Evolutionary conservation across 192 early-diverging fungal species (phyloP).

Genomic region (Backusella parvicylindrica): DNA sequence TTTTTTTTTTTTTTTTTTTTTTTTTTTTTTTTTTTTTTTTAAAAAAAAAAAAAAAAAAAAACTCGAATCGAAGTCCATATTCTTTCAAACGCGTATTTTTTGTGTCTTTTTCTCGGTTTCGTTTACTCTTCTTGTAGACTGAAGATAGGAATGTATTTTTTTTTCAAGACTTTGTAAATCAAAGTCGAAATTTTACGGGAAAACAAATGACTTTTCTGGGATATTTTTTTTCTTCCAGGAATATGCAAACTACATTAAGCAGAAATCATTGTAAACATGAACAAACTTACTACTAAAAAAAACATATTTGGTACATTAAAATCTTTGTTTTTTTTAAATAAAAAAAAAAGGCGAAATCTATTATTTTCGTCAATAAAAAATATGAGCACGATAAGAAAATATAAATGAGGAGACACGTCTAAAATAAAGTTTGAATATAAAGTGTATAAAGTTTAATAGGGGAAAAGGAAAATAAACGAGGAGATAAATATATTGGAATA

Average conservation of each 20-base stretch:
- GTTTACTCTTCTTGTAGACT: background rate
- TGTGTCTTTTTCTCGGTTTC: background rate
- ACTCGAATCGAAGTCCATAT: background rate
- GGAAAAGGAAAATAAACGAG: background rate
- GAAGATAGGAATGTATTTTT: background rate
- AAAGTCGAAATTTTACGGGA: background rate
- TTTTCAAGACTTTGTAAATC: background rate
- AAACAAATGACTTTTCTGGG: background rate
- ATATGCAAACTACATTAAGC: background rate
- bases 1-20: no score
- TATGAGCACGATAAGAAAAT: background rate
- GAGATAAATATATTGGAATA: no score
- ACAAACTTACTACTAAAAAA: background rate
- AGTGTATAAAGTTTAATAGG: background rate
- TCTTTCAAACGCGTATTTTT: background rate
- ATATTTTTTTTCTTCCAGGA: background rate
- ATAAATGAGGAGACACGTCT: background rate
- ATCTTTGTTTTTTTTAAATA: background rate
- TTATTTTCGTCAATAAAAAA: background rate
- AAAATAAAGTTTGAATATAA: background rate
- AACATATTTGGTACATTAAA: background rate
- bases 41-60: background rate
- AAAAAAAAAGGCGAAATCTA: background rate
- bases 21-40: no score
- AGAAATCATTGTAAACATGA: background rate